Base-by-base conservation (phyloP, 2,329 filamentous ascomycete genomes). In the Fusarium temperatum region DNA sequence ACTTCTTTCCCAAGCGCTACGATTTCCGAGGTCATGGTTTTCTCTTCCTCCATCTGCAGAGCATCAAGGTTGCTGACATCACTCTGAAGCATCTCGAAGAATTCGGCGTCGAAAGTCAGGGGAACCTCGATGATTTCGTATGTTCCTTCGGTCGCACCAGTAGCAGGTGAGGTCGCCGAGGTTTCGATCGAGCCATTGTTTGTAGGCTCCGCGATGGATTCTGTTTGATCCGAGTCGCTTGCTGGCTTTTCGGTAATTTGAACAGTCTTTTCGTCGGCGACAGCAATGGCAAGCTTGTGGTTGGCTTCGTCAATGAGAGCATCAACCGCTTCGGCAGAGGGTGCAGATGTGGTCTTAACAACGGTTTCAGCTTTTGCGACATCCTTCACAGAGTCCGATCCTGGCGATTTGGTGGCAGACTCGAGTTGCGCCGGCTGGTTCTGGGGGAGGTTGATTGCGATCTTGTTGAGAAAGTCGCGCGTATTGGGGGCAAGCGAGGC, bases 21-120 rank as follows among this genome's bases (percentile, higher is more conserved):
- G 59, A 97, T 92, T 67, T 94, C 87, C 9, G 81, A 79, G 51
- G 87, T 88, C 78, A 97, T 87, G 47, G 87, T 86, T 66, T 86
- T 84, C 76, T 92, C 88, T 79, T 97, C 93, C 48, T 87, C 83
- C 42, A 86, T 84, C 72, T 95, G 93, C 8, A 97, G 84, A 1
- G 85, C 84, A 72, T 94, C 93, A 7, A 97, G 85, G 50, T 89
- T 88, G 28, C 87, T 88, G 22, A 97, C 88, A 78, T 96, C 93
- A 48, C 86, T 88, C 77, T 93, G 90, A 13, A 97, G 87, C 45
- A 93, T 89, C 35, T 90, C 87, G 81, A 97, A 97, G 81, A 97
- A 97, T 78, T 95, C 90, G 26, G 88, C 87, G 78, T 96, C 94
- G 30, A 94, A 94, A 5, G 90, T 89, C 6, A 97, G 84, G 24